These are phyloP conservation scores for Calonectria henricotiae DNA, from an alignment of 2,329 filamentous ascomycete genomes.

Conservation along the genomic window DNA sequence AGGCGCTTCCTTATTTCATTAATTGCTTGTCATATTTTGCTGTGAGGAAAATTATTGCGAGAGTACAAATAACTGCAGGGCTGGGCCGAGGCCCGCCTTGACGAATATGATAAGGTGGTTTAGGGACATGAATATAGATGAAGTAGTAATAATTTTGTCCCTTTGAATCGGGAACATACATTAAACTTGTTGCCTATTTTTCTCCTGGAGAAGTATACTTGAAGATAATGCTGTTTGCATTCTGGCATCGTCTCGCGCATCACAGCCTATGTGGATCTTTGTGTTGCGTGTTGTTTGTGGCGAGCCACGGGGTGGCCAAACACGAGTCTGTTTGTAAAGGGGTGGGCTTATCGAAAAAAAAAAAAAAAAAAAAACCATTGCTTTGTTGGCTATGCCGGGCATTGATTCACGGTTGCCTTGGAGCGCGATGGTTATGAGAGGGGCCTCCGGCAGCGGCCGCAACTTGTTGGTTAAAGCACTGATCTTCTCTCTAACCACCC, in stretches of 20 bases:
- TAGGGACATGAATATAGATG: background rate
- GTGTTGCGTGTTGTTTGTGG: background rate
- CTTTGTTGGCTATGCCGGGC: background rate
- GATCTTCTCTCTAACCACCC: no score
- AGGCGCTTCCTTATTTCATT: background rate
- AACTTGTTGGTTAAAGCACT: background rate
- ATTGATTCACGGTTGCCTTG: background rate
- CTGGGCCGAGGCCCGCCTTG: no score
- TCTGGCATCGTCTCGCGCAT: background rate
- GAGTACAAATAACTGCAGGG: background rate
- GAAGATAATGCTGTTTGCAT: background rate
- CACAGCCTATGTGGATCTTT: background rate
- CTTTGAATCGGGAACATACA: no score
- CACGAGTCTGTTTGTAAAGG: background rate
- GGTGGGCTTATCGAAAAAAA: background rate
- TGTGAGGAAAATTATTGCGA: background rate
- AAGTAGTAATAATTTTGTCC: background rate
- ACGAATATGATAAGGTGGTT: no score
- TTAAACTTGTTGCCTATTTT: background rate
- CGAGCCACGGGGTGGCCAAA: background rate
- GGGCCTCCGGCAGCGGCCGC: conserved; percentile 25
- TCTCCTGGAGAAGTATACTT: background rate
- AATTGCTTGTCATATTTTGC: background rate
- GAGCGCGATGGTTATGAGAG: background rate
- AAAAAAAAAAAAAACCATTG: background rate